Percentiles rank a stretch among this genome's conserved stretches.
Evolutionary conservation across 139 green algal genomes (phyloP).

Genomic region (Picochlorum costavermella): DNA sequence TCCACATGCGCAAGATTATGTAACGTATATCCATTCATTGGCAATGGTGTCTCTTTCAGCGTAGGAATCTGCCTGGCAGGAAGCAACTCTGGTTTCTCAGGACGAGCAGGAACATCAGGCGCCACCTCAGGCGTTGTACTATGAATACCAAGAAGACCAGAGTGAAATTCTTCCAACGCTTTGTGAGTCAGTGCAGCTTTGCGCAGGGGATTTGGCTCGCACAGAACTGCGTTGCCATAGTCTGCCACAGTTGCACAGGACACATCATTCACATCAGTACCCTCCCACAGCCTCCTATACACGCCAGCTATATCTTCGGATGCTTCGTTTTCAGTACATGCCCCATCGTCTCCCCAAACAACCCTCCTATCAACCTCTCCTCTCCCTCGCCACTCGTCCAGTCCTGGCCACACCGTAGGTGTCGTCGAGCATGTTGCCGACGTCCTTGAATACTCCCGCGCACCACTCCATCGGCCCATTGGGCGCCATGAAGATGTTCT

Average conservation of each 20-base stretch:
- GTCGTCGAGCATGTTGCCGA: no score
- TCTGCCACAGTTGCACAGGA: conserved; percentile 17
- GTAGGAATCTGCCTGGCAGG: conserved; percentile 30
- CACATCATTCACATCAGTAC: background rate
- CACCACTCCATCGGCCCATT: no score
- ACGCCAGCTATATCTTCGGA: background rate
- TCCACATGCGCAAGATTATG: conserved; percentile 74
- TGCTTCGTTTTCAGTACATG: conserved; percentile 6
- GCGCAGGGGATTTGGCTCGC: conserved; percentile 34
- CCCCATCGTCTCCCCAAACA: background rate
- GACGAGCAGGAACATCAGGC: conserved; percentile 36
- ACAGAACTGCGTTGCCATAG: conserved; percentile 32
- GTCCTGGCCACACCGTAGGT: no score
- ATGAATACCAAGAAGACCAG: conserved; percentile 29
- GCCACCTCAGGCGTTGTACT: conserved; percentile 1
- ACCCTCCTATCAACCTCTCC: no score
- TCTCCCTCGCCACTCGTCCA: no score
- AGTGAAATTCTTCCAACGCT: conserved; percentile 40
- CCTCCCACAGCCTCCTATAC: background rate
- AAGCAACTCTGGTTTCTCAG: conserved; percentile 38
- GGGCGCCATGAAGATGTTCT: no score
- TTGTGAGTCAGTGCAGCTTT: conserved; percentile 54
- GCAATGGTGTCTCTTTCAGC: conserved; percentile 30
- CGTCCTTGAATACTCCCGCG: no score
- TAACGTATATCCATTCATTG: conserved; percentile 51